Evolutionary conservation across 2,329 filamentous ascomycete species (phyloP).

Genomic region (Diaporthe nobilis): DNA sequence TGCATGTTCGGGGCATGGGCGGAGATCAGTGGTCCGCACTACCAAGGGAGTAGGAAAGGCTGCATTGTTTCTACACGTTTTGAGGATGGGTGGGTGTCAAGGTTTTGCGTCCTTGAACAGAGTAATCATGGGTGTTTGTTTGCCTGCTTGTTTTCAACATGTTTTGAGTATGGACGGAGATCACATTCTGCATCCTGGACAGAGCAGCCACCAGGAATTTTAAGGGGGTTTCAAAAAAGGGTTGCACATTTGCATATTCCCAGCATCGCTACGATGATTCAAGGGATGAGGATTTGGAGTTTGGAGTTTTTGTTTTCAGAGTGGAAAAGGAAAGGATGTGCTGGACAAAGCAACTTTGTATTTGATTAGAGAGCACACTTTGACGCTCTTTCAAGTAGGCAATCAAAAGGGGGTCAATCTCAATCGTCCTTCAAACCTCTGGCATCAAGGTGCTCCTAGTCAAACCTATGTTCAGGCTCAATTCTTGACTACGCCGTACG

Average conservation of each 20-base stretch:
- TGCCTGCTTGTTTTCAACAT: not conserved
- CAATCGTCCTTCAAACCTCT: no score
- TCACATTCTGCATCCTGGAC: not conserved
- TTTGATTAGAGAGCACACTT: not conserved
- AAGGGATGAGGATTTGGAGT: not conserved
- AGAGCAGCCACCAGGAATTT: not conserved
- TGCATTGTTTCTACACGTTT: not conserved
- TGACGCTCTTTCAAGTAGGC: not conserved
- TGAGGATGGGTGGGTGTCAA: not conserved
- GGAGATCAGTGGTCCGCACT: not conserved
- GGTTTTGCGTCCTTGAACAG: not conserved
- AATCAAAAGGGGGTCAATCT: not conserved
- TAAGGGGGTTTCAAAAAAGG: not conserved
- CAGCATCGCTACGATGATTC: not conserved
- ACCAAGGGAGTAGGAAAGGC: not conserved
- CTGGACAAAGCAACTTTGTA: not conserved
- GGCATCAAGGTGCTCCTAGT: not conserved
- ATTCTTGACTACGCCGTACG: not conserved
- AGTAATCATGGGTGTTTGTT: not conserved
- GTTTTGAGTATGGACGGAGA: not conserved
- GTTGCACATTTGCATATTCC: not conserved
- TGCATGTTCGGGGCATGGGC: not conserved
- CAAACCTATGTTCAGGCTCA: not conserved
- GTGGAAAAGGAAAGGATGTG: not conserved
- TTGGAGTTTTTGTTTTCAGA: slow-evolving; percentile 12